These are phyloP conservation scores for Hysterangium stoloniferum DNA, from an alignment of 768 basidiomycete genomes.

Conservation along the genomic window DNA sequence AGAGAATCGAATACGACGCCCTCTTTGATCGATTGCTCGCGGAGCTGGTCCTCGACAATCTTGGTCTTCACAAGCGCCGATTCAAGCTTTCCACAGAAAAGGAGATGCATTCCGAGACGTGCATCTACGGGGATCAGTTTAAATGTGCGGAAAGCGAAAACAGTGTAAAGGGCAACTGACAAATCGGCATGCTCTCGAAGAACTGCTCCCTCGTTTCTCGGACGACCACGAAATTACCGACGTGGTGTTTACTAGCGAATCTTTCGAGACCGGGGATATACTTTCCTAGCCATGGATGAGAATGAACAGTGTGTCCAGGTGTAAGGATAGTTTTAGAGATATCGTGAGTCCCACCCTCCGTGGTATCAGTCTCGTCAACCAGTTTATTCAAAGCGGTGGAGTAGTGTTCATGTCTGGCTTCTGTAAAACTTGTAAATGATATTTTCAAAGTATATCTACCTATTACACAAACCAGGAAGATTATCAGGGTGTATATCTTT, in stretches of 20 bases:
- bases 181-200: conserved; percentile 73
- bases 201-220: conserved; percentile 42
- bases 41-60: conserved; percentile 58
- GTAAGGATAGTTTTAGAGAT: conserved; percentile 11
- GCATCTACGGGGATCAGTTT: neutral
- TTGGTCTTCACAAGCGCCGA: conserved; percentile 90
- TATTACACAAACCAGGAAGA: conserved; percentile 26
- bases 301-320: conserved; percentile 2
- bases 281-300: conserved; percentile 16
- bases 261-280: conserved; percentile 50
- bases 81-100: conserved; percentile 62
- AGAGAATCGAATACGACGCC: conserved; percentile 49
- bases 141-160: conserved; percentile 11
- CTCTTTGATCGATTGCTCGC: conserved; percentile 51
- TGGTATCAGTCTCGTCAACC: conserved; percentile 4
- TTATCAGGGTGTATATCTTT: conserved; percentile 26
- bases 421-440: neutral
- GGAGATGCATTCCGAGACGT: conserved; percentile 65
- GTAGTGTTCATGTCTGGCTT: neutral
- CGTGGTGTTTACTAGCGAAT: conserved; percentile 43
- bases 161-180: conserved; percentile 17
- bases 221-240: conserved; percentile 51
- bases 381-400: conserved; percentile 6
- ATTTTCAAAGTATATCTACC: conserved; percentile 1
- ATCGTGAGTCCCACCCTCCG: conserved; percentile 7